Base-by-base conservation (phyloP, 306 rosid genomes). In the Acacia melanoxylon region DNA sequence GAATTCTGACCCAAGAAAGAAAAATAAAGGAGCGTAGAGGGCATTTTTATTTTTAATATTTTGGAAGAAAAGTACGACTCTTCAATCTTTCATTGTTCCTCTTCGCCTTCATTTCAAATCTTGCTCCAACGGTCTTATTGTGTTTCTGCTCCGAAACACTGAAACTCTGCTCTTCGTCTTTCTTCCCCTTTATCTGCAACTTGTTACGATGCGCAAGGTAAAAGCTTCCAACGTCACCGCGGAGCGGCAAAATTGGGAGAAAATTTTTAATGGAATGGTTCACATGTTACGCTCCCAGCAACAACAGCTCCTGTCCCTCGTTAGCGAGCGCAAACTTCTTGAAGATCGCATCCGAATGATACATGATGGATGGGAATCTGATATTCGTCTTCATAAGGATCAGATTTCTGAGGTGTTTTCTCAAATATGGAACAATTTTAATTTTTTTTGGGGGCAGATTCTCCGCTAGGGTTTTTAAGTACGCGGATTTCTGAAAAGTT, bases 361-460 rank as follows among this genome's bases (percentile, higher is more conserved):
- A 80, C 90, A 92, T 44, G 89, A 90, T 10, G 88, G 87, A 5
- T 89, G 94, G 99, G 25, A 8, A 72, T 91, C 85, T 11, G 92
- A 89, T 74, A 72, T 82, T 83, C 88, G 87, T 65, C 77, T 84
- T 22, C 83, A 85, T 65, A 85, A 77, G 67, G 86, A 88, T 24
- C 83, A 76, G 51, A 81, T 91, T 44, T 65, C 89, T 27, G 87
- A 87, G 94, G 99, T 93, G 75, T 14, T 51, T 54, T 19, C 56
- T 4, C 12, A 46, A n/a, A 8, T 25, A 1, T 45, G 33, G 40
- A 14, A 2, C 37, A 42, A 70, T 22, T 70, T 68, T 42, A 10
- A 0, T 4, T 71, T 71, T 71, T 14, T 46, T 45, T 22, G 5
- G 41, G 4, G 59, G 24, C 75, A 44, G 56, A 44, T 58, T 70